Base-by-base conservation (phyloP, 2,329 filamentous ascomycete species). In the Bipolaris sorokiniana region DNA sequence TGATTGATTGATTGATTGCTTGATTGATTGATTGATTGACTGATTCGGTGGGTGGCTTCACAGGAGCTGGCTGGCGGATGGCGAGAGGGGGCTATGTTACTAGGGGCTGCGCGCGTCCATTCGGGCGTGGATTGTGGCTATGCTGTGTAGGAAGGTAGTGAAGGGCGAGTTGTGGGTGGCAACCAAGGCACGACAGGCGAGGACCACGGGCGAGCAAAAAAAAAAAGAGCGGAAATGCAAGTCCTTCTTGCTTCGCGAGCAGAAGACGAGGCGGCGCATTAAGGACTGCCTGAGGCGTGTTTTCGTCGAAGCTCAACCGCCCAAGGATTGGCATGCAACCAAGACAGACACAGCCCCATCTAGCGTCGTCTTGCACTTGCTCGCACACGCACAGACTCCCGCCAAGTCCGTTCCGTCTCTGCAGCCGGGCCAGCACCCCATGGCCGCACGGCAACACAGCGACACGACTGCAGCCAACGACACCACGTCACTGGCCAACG, bases 11-110 rank as follows among this genome's bases (percentile, higher is more conserved):
- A 34, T 3, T 5, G 33, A n/a, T 34, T 13, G 33, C 11, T 36
- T 16, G 34, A n/a, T 16, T 36, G 34, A 2, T 36, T 16, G 34
- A 36, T 16, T 7, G 40, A 26, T 26, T 5, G 40, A 26, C 26
- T n/a, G 34, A 42, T 26, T 42, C 22, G 40, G 4, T n/a, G 22
- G 22, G 40, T 15, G 22, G 56, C 15, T 38, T 28, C 42, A 40
- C 31, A 9, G 22, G 41, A 51, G 55, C 45, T 55, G 59, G 48
- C 36, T n/a, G 26, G 18, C n/a, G 36, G 44, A 31, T 31, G 28
- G 28, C 28, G 9, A 28, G 46, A 34, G 52, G 59, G 50, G 59
- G 59, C 59, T 53, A 54, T 62, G 59, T 48, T 50, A 28, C 18
- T 34, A 31, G 36, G 36, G 31, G 44, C 49, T 44, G 51, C 45